Conservation (phyloP, 2,329 filamentous ascomycete species). For the Fusarium albosuccineum region DNA sequence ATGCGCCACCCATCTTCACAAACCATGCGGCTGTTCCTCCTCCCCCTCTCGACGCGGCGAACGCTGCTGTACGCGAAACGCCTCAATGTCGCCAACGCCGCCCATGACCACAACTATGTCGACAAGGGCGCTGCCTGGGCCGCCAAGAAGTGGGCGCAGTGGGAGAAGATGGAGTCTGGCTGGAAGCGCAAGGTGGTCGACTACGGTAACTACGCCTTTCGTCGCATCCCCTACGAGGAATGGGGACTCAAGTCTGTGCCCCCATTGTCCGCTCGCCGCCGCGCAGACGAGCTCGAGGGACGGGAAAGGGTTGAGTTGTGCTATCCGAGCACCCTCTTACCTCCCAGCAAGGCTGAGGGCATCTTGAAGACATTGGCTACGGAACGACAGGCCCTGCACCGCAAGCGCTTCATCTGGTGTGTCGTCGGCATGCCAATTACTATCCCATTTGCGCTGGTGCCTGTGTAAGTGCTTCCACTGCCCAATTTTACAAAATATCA, state of each 20-base stretch:
- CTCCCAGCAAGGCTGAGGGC: constrained; percentile 70
- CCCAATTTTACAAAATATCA: not conserved
- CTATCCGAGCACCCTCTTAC: constrained; percentile 80
- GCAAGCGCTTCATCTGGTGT: constrained; percentile 82
- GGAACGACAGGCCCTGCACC: constrained; percentile 84
- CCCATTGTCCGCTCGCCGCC: constrained; percentile 76
- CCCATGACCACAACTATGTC: constrained; percentile 63
- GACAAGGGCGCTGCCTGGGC: constrained; percentile 81
- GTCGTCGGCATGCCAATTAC: constrained; percentile 85
- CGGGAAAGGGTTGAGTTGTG: constrained; percentile 78
- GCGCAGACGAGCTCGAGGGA: constrained; percentile 72
- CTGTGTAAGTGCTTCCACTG: constrained; percentile 75
- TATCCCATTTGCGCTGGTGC: constrained; percentile 84
- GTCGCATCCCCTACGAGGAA: constrained; percentile 94
- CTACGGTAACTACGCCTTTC: constrained; percentile 88
- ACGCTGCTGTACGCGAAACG: constrained; percentile 94
- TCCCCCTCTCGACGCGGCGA: constrained; percentile 91
- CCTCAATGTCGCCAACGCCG: constrained; percentile 67
- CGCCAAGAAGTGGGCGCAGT: constrained; percentile 82
- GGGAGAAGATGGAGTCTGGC: constrained; percentile 85
- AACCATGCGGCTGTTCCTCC: constrained; percentile 90
- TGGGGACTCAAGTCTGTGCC: constrained; percentile 98
- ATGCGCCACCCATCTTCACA: not conserved
- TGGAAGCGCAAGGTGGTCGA: constrained; percentile 91
- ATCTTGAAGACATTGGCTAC: constrained; percentile 80